Percentiles rank a stretch among this genome's conserved stretches.
Conservation (phyloP, 306 rosid species). For the Cyclanthera cordifolia region DNA sequence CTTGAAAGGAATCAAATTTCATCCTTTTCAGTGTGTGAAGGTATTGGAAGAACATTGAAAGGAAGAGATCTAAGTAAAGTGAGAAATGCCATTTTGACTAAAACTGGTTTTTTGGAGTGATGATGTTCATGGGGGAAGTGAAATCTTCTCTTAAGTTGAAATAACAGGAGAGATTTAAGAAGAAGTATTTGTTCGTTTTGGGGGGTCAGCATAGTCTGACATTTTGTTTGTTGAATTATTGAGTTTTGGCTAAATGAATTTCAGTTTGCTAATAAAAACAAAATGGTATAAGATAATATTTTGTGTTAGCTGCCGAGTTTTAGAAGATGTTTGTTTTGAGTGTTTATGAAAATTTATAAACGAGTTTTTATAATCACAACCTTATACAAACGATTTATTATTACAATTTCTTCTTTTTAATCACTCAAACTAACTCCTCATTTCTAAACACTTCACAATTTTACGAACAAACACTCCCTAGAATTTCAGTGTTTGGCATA, state of each 20-base stretch:
- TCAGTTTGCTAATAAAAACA: slow-evolving; percentile 4
- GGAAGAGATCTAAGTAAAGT: slow-evolving; percentile 96
- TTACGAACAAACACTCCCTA: background rate
- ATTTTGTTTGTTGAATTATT: slow-evolving; percentile 3
- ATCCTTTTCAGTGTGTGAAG: slow-evolving; percentile 88
- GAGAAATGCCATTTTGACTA: slow-evolving; percentile 62
- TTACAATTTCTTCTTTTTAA: no score
- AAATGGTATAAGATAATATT: background rate
- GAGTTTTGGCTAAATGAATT: slow-evolving; percentile 1
- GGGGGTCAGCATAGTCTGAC: background rate
- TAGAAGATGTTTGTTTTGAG: no score
- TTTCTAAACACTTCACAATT: no score
- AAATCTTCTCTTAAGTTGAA: background rate
- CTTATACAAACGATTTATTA: no score
- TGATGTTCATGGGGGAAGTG: background rate
- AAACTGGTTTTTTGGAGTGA: slow-evolving; percentile 88
- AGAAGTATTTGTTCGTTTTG: background rate
- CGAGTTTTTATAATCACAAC: no score
- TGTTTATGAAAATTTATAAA: no score
- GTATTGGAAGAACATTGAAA: slow-evolving; percentile 76
- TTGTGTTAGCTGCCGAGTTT: no score
- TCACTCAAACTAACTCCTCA: no score
- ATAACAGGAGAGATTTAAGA: background rate
- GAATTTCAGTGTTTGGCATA: background rate
- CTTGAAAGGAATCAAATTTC: slow-evolving; percentile 82